Base-by-base conservation (phyloP, 2,329 filamentous ascomycete genomes). In the Hymenoscyphus occultus region DNA sequence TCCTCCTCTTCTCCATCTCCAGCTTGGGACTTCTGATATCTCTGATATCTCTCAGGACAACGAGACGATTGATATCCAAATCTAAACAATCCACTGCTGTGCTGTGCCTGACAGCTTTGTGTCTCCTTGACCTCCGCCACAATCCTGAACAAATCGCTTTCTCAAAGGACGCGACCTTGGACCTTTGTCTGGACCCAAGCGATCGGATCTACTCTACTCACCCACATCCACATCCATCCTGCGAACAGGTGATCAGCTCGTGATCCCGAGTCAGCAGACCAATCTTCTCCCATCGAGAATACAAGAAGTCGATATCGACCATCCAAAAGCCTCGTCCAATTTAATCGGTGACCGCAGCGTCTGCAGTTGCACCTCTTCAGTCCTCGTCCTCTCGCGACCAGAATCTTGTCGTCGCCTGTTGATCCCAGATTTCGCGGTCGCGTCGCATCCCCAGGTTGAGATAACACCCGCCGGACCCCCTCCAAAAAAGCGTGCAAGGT, bases 261-360 rank as follows among this genome's bases (percentile, higher is more conserved):
- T 63, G 61, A 63, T 62, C 62, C 62, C 63, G 71, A 67, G 70
- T 70, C 68, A 69, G 71, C 69, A 68, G 69, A 71, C 68, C 64
- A 64, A 45, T 28, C 42, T 28, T n/a, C n/a, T 13, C 64, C 54
- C 65, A 67, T 67, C 67, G 54, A 67, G 35, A 45, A 65, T 68
- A 64, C 63, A 67, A 62, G 63, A 58, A 65, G 32, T n/a, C 60
- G 51, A 13, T 59, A 40, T 32, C 59, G 40, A 57, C 13, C 58
- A 64, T 69, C 69, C 31, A 61, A 39, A 39, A 56, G 56, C 66
- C 59, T 39, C 45, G 45, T 51, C 7, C n/a, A 19, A 51, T 51
- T 51, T 51, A 10, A 28, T 51, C 45, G 12, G 45, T 51, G 22
- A n/a, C 19, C 45, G 19, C 45, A 22, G 14, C 13, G 19, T 51